phyloP scores from a whole-genome alignment of 2,329 filamentous ascomycete genomes.

The Alternaria novae-zelandiae region DNA sequence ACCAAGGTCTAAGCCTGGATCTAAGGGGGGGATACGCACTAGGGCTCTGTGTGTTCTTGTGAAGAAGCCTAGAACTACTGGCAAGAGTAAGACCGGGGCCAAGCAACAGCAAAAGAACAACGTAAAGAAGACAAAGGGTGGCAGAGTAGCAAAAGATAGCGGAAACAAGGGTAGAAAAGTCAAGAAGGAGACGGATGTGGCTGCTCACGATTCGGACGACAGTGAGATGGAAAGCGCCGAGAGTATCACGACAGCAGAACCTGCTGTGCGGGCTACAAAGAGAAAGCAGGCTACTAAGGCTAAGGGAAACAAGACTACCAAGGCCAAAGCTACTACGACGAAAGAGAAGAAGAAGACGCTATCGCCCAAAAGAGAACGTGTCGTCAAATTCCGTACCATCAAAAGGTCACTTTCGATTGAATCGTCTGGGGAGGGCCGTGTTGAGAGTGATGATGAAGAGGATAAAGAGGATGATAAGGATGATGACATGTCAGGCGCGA shows the following conservation, averaged over 20 bases:
- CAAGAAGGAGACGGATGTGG: background rate
- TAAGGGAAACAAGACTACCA: background rate
- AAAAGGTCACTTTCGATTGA: background rate
- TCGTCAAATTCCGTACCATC: background rate
- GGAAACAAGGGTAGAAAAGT: background rate
- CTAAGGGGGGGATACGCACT: background rate
- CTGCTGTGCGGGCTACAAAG: background rate
- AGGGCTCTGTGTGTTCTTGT: background rate
- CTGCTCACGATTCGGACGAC: background rate
- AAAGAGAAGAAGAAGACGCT: background rate
- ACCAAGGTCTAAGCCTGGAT: too few relatives aligned
- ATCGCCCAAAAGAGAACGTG: background rate
- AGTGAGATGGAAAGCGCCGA: background rate
- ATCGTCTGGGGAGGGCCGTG: background rate
- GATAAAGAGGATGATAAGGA: background rate
- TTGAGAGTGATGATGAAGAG: background rate
- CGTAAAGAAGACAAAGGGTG: background rate
- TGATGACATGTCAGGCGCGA: background rate
- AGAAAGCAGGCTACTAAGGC: background rate
- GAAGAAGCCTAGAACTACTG: background rate
- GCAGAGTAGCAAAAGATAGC: background rate
- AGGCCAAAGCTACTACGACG: background rate
- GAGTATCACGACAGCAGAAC: background rate
- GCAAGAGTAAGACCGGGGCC: background rate
- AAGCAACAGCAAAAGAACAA: background rate